Evolutionary conservation across 441 rosid genomes (phyloP).

Genomic region (Populus hybrid): DNA sequence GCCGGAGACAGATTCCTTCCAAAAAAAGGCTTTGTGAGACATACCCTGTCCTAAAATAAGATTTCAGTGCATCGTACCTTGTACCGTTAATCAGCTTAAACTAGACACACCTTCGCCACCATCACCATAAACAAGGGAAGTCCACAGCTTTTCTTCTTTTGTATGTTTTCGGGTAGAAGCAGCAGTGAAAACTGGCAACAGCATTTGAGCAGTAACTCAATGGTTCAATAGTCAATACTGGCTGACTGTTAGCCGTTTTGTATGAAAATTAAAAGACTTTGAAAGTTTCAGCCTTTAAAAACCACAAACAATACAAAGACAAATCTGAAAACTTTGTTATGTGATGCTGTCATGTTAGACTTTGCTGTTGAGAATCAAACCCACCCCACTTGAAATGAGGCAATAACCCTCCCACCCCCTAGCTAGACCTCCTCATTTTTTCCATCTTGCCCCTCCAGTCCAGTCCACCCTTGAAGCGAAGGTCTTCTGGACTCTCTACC

Average conservation of each 20-base stretch:
- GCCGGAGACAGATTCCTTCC: too few species aligned
- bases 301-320: too few species aligned
- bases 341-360: background rate
- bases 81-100: too few species aligned
- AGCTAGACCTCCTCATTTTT: conserved; percentile 15
- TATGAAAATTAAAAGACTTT: background rate
- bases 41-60: too few species aligned
- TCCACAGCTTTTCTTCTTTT: too few species aligned
- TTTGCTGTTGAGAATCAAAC: conserved; percentile 6
- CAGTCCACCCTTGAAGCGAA: conserved; percentile 1
- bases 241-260: background rate
- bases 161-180: background rate
- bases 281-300: background rate
- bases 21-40: too few species aligned
- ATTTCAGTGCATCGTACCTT: too few species aligned
- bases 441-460: conserved; percentile 27
- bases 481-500: background rate
- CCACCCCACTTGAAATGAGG: conserved; percentile 4
- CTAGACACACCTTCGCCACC: too few species aligned
- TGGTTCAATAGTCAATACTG: background rate
- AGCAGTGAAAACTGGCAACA: background rate
- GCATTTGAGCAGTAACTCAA: background rate
- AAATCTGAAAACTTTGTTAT: too few species aligned
- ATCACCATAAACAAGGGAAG: too few species aligned
- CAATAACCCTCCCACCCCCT: conserved; percentile 13